A percentile compares a stretch with the other conserved stretches of the same genome.
Evolutionary conservation across 2,329 filamentous ascomycete species (phyloP).

Genomic region (Diplocarpon rosae): DNA sequence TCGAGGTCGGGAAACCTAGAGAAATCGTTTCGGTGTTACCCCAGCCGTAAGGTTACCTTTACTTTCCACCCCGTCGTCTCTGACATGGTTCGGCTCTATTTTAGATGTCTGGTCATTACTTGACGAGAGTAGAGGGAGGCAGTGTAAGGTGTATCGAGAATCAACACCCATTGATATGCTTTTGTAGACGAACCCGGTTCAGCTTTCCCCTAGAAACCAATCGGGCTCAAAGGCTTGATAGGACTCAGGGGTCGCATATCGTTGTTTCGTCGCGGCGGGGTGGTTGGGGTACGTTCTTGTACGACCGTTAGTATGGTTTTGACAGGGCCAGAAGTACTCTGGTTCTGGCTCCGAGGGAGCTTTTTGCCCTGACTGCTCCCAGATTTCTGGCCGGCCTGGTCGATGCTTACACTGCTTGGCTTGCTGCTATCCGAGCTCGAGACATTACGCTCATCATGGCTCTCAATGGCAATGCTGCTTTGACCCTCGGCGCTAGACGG

Average conservation of each 20-base stretch:
- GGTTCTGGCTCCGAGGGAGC: constrained; percentile 32
- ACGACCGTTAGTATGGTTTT: constrained; percentile 22
- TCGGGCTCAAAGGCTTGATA: constrained; percentile 54
- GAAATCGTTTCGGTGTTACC: constrained; percentile 2
- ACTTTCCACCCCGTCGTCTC: background rate
- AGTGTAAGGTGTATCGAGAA: too few relatives aligned
- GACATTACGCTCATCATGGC: constrained; percentile 42
- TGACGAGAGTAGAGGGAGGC: too few relatives aligned
- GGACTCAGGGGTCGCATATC: constrained; percentile 43
- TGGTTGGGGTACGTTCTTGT: constrained; percentile 17
- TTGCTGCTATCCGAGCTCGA: constrained; percentile 58
- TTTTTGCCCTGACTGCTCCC: constrained; percentile 29
- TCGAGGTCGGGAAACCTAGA: background rate
- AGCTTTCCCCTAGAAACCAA: constrained; percentile 35
- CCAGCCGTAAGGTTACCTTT: background rate
- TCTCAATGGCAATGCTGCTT: constrained; percentile 26
- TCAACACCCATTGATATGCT: too few relatives aligned
- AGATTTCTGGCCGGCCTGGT: constrained; percentile 13
- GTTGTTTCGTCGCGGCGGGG: constrained; percentile 15
- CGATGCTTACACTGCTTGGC: constrained; percentile 30
- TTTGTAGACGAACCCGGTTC: too few relatives aligned
- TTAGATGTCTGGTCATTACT: too few relatives aligned
- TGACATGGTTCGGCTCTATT: background rate
- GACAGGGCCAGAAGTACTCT: constrained; percentile 29
- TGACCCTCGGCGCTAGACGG: constrained; percentile 30